phyloP scores from a whole-genome alignment of 352 stramenopile genomes.

The Pythium vanterpoolii region DNA sequence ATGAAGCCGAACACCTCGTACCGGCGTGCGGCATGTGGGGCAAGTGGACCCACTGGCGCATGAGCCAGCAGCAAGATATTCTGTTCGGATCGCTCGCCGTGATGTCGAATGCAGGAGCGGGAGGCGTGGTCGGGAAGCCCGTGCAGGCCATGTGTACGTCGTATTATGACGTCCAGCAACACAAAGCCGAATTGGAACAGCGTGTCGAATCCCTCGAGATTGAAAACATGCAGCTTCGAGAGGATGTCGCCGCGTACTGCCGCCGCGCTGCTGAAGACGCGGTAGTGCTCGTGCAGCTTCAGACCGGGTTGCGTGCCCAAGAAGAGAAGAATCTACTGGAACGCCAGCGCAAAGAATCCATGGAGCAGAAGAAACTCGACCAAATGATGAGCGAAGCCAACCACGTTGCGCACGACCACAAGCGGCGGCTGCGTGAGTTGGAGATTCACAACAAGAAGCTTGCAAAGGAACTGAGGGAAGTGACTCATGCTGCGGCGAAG shows the following conservation, averaged over 20 bases:
- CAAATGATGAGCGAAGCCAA: conserved; percentile 52
- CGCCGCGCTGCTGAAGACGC: conserved; percentile 23
- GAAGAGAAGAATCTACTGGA: conserved; percentile 50
- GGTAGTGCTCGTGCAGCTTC: conserved; percentile 32
- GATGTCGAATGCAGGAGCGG: neutral
- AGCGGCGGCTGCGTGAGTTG: conserved; percentile 29
- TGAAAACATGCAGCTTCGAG: conserved; percentile 26
- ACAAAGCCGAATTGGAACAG: conserved; percentile 53
- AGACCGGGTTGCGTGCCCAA: conserved; percentile 40
- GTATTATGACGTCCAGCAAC: conserved; percentile 79
- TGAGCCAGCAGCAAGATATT: conserved; percentile 65
- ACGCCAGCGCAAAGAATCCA: conserved; percentile 28
- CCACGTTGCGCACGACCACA: conserved; percentile 43
- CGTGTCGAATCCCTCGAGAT: conserved; percentile 31
- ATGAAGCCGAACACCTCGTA: conserved; percentile 76
- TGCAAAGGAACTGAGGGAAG: neutral
- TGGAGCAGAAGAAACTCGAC: conserved; percentile 49
- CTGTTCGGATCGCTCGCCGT: conserved; percentile 25
- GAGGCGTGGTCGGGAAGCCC: conserved; percentile 27
- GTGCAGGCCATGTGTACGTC: conserved; percentile 77
- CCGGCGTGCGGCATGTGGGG: conserved; percentile 79
- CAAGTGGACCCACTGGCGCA: conserved; percentile 84
- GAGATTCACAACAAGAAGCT: conserved; percentile 21
- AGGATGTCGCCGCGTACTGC: conserved; percentile 26
- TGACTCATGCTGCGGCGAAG: neutral